Percentiles rank a stretch among this genome's conserved stretches.
These are phyloP conservation scores for Cicer pinnatifidum DNA, from an alignment of 306 rosid genomes.

Conservation along the genomic window DNA sequence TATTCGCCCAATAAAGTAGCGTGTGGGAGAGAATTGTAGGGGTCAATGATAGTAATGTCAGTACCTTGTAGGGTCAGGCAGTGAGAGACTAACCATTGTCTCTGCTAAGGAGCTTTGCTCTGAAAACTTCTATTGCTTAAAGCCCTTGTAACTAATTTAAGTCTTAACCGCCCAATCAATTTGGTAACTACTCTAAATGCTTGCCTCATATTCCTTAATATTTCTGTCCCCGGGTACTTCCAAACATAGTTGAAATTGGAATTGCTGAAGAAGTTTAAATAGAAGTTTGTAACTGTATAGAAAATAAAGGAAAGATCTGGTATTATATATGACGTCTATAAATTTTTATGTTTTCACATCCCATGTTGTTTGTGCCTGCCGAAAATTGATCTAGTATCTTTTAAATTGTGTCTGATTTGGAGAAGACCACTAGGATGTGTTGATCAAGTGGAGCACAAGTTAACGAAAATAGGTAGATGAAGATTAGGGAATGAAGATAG, in stretches of 20 bases:
- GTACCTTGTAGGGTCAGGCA: too few species aligned
- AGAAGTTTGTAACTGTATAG: conserved; percentile 26
- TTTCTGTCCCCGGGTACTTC: neutral
- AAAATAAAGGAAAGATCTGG: conserved; percentile 12
- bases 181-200: neutral
- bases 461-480: too few species aligned
- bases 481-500: neutral
- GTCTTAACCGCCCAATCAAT: neutral
- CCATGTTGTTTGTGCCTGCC: neutral
- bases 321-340: neutral
- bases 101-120: too few species aligned
- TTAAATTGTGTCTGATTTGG: conserved; percentile 6
- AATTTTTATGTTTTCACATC: neutral
- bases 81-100: too few species aligned
- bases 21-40: too few species aligned
- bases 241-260: neutral
- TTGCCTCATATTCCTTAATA: neutral
- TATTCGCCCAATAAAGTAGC: too few species aligned
- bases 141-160: neutral
- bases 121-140: neutral
- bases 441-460: conserved; percentile 14
- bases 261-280: conserved; percentile 2
- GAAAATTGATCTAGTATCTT: conserved; percentile 22
- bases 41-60: too few species aligned
- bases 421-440: conserved; percentile 14